phyloP scores from a whole-genome alignment of 805 yeast genomes.

The Cyberlindnera amylophila region DNA sequence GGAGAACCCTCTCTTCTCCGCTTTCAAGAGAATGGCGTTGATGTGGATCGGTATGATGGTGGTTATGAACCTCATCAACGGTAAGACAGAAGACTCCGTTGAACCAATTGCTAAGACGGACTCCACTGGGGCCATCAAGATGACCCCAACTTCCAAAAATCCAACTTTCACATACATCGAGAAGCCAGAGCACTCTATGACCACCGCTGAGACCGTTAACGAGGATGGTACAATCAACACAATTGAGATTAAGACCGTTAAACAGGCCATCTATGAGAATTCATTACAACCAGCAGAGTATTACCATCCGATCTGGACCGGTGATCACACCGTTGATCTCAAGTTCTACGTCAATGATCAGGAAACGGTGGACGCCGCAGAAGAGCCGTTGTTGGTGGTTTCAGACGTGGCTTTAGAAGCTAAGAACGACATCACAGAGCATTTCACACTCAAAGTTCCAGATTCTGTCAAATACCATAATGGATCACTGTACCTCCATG shows the following conservation, averaged over 20 bases:
- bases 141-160: conserved; percentile 13
- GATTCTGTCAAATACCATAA: conserved; percentile 26
- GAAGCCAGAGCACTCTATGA: too few species aligned
- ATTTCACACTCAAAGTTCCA: conserved; percentile 13
- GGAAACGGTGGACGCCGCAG: conserved; percentile 4
- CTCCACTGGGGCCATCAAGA: not conserved
- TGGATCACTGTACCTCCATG: conserved; percentile 34
- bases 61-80: conserved; percentile 1
- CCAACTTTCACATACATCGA: conserved; percentile 11
- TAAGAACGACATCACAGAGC: conserved; percentile 12
- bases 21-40: conserved; percentile 11
- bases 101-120: too few species aligned
- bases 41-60: conserved; percentile 14
- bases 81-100: not conserved
- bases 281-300: conserved; percentile 19
- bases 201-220: too few species aligned
- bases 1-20: conserved; percentile 6
- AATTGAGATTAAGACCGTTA: conserved; percentile 14
- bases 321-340: conserved; percentile 12
- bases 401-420: conserved; percentile 7
- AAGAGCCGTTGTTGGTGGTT: conserved; percentile 8
- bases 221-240: too few species aligned
- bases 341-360: conserved; percentile 24
- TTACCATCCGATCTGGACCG: conserved; percentile 22
- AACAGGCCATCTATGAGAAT: conserved; percentile 26